Evolutionary conservation across 306 rosid genomes (phyloP), one percentile per base, ranked within the genome.

Genomic region (Aeschynomene evenia): DNA sequence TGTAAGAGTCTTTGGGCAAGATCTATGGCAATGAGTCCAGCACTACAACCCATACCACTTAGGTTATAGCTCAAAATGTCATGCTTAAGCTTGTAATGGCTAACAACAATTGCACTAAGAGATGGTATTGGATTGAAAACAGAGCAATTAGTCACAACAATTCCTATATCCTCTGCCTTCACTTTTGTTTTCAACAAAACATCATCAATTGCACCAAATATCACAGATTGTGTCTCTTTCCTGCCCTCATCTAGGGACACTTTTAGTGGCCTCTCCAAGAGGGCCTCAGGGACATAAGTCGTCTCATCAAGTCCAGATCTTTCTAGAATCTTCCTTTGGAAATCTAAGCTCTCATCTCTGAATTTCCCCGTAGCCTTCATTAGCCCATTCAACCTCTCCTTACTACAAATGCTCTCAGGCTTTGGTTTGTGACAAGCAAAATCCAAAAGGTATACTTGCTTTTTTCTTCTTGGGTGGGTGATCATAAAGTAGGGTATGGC

Each of bases 31-130:
- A 71, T 28, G 42, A 77, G 73, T 55, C 81, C 81, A 34, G 81
- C 81, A 77, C 81, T 77, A 21, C 81, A 77, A 7, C 81, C 81
- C 81, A 77, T 77, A 4, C 81, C 81, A 63, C 73, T 24, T 3
- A 77, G 40, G 56, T 70, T 77, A 63, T 77, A 77, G 63, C 68
- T 45, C 37, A 64, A 0, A 20, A 71, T 21, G 20, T 71, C 40
- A 0, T 62, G 49, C 39, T 36, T 57, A 11, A 77, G 29, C 59
- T 64, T 77, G 31, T 77, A 77, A 28, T 43, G 73, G 57, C 71
- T 77, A 13, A 77, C 63, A 18, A 77, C 45, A 46, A 71, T 71
- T 16, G 57, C 49, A 55, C 77, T 58, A 0, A 77, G 21, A 22
- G 77, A 77, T 2, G 81, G 77, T 23, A 40, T 36, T 48, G 81